These are phyloP conservation scores for Podaxis pistillaris DNA, from an alignment of 768 basidiomycete genomes.

Conservation along the genomic window DNA sequence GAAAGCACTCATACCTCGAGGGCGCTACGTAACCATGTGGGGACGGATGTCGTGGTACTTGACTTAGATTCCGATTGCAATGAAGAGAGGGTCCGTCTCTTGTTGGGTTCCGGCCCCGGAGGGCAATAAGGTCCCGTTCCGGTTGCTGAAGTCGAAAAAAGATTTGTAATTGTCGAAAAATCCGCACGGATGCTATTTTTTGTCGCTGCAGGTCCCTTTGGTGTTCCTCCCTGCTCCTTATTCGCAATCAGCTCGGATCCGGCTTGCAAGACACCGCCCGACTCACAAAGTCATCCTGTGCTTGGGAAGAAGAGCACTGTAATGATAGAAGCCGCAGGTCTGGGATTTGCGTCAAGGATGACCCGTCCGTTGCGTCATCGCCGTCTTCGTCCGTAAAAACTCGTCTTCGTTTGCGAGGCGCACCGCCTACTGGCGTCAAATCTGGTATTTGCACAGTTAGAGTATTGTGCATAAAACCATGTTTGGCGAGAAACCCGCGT, in stretches of 20 bases:
- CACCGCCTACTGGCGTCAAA: constrained; percentile 7
- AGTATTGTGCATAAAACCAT: constrained; percentile 48
- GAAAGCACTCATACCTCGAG: constrained; percentile 3
- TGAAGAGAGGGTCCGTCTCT: constrained; percentile 9
- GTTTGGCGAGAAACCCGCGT: constrained; percentile 58
- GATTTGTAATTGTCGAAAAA: neutral
- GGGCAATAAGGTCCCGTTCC: neutral
- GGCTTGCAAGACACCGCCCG: neutral
- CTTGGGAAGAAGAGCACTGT: neutral
- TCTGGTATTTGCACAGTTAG: constrained; percentile 17
- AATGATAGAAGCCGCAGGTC: neutral
- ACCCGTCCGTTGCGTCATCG: constrained; percentile 24
- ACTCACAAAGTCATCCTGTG: neutral
- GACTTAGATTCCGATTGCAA: neutral
- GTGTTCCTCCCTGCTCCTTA: neutral
- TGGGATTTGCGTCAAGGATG: constrained; percentile 5
- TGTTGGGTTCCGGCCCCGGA: neutral
- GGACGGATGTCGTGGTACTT: neutral
- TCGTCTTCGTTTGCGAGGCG: constrained; percentile 53
- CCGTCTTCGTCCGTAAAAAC: constrained; percentile 13
- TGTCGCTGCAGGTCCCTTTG: neutral
- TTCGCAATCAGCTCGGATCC: neutral
- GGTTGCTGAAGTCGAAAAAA: neutral
- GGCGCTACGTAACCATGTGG: constrained; percentile 10
- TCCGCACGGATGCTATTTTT: neutral